phyloP scores from a whole-genome alignment of 192 early-diverging fungal species.

The Umbelopsis ramanniana region DNA sequence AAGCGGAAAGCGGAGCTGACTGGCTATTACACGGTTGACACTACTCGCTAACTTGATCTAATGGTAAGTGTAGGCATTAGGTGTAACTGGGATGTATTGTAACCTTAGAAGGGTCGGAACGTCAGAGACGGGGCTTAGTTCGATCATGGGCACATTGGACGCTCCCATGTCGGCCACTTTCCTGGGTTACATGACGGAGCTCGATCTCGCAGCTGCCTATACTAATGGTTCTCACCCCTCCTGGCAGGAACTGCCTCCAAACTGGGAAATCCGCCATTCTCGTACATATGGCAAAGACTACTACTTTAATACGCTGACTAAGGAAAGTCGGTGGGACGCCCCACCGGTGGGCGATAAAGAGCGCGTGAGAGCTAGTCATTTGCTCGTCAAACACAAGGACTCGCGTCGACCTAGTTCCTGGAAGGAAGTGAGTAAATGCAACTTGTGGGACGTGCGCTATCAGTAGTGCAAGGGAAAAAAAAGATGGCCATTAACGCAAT shows the following conservation, averaged over 20 bases:
- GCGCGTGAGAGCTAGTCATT: constrained; percentile 81
- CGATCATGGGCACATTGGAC: too few species aligned
- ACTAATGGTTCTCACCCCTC: neutral
- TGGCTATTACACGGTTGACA: too few species aligned
- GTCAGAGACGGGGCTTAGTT: too few species aligned
- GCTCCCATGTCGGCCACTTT: too few species aligned
- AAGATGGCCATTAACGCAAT: neutral
- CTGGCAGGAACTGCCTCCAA: constrained; percentile 55
- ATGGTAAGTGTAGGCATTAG: too few species aligned
- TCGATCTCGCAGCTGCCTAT: too few species aligned
- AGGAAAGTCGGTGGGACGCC: constrained; percentile 78
- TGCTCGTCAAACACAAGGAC: constrained; percentile 89
- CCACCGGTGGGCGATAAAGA: constrained; percentile 46
- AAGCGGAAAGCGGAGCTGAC: too few species aligned
- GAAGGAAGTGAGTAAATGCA: constrained; percentile 79
- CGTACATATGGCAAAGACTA: constrained; percentile 70
- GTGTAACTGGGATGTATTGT: too few species aligned
- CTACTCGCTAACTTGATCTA: too few species aligned
- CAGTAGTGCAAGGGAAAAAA: neutral
- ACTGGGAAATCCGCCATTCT: constrained; percentile 75
- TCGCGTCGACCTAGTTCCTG: constrained; percentile 89
- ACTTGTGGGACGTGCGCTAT: neutral
- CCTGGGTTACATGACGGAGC: too few species aligned
- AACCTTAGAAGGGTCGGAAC: too few species aligned
- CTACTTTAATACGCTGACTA: constrained; percentile 77